A percentile compares a stretch with the other conserved stretches of the same genome.
These are phyloP conservation scores for Volvariella volvacea DNA, from an alignment of 1,284 basidiomycete species.

Conservation along the genomic window DNA sequence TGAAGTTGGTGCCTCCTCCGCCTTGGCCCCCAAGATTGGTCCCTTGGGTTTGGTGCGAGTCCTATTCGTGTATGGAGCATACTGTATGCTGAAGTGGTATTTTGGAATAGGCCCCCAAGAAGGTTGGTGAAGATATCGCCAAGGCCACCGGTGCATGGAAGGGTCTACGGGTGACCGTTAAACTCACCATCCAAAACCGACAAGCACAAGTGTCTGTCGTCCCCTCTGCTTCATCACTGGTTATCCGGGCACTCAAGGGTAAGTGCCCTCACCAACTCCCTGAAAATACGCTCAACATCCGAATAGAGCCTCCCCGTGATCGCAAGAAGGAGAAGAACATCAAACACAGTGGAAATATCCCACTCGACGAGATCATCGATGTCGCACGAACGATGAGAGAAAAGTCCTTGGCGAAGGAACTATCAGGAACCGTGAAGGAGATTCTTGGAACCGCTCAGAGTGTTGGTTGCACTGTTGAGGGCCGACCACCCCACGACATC, in stretches of 20 bases:
- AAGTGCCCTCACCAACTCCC: constrained; percentile 15
- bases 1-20: constrained; percentile 99
- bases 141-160: constrained; percentile 99
- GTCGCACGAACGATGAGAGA: constrained; percentile 95
- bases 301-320: constrained; percentile 94
- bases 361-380: constrained; percentile 92
- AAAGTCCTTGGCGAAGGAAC: constrained; percentile 92
- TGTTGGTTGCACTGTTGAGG: constrained; percentile 96
- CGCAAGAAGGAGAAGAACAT: constrained; percentile 99
- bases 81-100: constrained; percentile 4
- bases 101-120: constrained; percentile 86
- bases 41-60: constrained; percentile 94
- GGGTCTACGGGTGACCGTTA: constrained; percentile 98
- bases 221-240: constrained; percentile 95
- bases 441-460: constrained; percentile 91
- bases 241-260: constrained; percentile 99
- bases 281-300: constrained; percentile 4
- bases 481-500: constrained; percentile 89
- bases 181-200: constrained; percentile 99
- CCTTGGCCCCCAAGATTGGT: constrained; percentile 99
- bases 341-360: constrained; percentile 94
- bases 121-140: constrained; percentile 99
- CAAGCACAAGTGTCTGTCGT: constrained; percentile 97
- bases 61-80: constrained; percentile 4
- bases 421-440: constrained; percentile 91